Evolutionary conservation across 1,284 basidiomycete species (phyloP), one percentile per base, ranked within the genome.

Genomic region (Ustilago cynodontis): DNA sequence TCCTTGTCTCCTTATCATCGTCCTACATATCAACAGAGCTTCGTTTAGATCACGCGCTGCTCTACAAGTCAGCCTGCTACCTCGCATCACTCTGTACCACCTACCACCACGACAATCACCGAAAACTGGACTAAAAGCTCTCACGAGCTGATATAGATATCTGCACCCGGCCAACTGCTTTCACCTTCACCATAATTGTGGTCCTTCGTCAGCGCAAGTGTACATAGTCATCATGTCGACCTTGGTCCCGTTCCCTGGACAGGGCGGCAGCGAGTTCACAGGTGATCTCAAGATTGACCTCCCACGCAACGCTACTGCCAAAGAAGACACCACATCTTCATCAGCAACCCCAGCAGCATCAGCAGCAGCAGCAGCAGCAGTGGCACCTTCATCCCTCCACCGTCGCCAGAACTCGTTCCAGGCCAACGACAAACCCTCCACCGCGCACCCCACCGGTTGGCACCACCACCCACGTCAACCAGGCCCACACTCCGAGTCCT

Each of bases 391-490:
- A 29, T 54, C 59, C 1, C 54, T 60, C 1, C 65, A 65, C 45
- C 59, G 67, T 7, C 65, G 67, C 20, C 71, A 72, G 20, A 28
- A 28, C 51, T 79, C 74, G 3, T 55, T 57, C 45, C 65, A 77
- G 24, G 31, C 71, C 22, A 24, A 45, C 29, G 66, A 71, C 26
- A 64, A 76, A 29, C 57, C 62, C 28, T 35, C 54, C 28, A 57
- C 64, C 13, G 54, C 50, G 2, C 75, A 43, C 2, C 75, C 64
- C 2, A 53, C 67, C 14, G 65, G 61, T 20, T 79, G 73, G 73
- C 62, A 71, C 16, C 77, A 78, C 37, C 76, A 79, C 53, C 78
- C 78, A 14, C 70, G 80, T 24, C 80, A 77, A 41, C 80, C 80
- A 5, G 67, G 65, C 3, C 62, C 80, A 1, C 65, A 69, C 62